Evolutionary conservation across 2,329 filamentous ascomycete species (phyloP).

Genomic region (Fusarium poae): DNA sequence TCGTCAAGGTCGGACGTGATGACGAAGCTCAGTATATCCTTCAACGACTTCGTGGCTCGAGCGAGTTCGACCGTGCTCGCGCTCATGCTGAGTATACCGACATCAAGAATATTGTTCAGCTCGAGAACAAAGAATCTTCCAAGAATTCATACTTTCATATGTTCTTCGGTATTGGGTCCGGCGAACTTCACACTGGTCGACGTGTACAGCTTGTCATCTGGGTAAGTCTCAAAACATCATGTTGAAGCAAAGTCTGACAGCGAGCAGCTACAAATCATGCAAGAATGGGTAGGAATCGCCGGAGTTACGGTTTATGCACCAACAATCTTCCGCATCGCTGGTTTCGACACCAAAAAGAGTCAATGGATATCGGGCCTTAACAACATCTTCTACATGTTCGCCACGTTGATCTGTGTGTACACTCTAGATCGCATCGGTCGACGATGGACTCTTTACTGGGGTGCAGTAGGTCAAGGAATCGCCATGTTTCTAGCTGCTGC

Average conservation of each 20-base stretch:
- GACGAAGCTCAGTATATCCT: slow-evolving; percentile 77
- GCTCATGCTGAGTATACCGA: slow-evolving; percentile 76
- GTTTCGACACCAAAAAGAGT: slow-evolving; percentile 70
- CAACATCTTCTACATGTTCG: slow-evolving; percentile 68
- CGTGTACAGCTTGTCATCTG: slow-evolving; percentile 78
- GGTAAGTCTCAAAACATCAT: slow-evolving; percentile 55
- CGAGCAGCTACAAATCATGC: slow-evolving; percentile 32
- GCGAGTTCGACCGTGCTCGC: slow-evolving; percentile 63
- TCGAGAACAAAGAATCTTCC: slow-evolving; percentile 69
- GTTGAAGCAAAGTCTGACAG: background rate
- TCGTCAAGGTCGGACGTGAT: slow-evolving; percentile 74
- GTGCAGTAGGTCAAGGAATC: slow-evolving; percentile 72
- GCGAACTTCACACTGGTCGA: slow-evolving; percentile 74
- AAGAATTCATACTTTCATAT: slow-evolving; percentile 73
- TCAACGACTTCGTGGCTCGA: slow-evolving; percentile 70
- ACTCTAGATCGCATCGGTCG: slow-evolving; percentile 77
- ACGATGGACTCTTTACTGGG: slow-evolving; percentile 78
- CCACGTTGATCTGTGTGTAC: slow-evolving; percentile 77
- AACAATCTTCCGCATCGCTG: slow-evolving; percentile 75
- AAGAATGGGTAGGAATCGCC: slow-evolving; percentile 64
- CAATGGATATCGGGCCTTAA: slow-evolving; percentile 73
- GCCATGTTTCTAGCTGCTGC: slow-evolving; percentile 76
- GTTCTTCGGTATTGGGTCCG: slow-evolving; percentile 75
- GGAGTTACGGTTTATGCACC: slow-evolving; percentile 73
- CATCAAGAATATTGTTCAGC: slow-evolving; percentile 67